Base-by-base conservation (phyloP, 352 stramenopile species). In the Globisporangium parvum region DNA sequence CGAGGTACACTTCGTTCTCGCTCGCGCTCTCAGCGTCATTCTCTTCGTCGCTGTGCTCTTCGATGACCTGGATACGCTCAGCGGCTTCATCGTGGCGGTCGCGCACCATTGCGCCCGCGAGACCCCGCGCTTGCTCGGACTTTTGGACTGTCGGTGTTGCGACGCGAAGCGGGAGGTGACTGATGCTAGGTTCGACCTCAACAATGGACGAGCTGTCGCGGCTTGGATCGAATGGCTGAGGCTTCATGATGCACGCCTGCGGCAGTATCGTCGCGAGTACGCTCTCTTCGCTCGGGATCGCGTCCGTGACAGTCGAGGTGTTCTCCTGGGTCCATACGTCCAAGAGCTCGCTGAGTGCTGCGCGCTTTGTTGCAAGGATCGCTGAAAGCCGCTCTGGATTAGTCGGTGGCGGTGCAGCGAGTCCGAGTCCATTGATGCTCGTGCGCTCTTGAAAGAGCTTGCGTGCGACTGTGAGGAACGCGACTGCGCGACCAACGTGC, bases 241-340 rank as follows among this genome's bases (percentile, higher is more conserved):
- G 51, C 24, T 68, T 75, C 63, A 74, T 77, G 49, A 80, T 65
- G 14, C 66, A 61, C 9, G 62, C 68, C 21, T 68, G 57, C 3
- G 62, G 47, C 8, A 75, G 26, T 2, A 63, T 41, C 0, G 47
- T 44, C 11, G 26, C 33, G 18, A 75, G 45, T 18, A 75, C 45
- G 20, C 59, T 62, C 3, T 62, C 56, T 11, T 73, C 55, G 0
- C 46, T 14, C 3, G 66, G 69, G 14, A 77, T 52, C 5, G 39
- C 48, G 6, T 69, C 66, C 35, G 70, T 77, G 59, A 71, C 63
- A 23, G 68, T 66, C 10, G 50, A 58, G 33, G 65, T 66, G 51
- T 76, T 77, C 23, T 74, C 63, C 1, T 65, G 66, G 8, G 33
- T 57, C 59, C 59, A 76, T 0, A 21, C 6, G 0, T 24, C 48